These are phyloP conservation scores for Limonium bicolor DNA, from an alignment of 148 eudicot species.

Conservation along the genomic window DNA sequence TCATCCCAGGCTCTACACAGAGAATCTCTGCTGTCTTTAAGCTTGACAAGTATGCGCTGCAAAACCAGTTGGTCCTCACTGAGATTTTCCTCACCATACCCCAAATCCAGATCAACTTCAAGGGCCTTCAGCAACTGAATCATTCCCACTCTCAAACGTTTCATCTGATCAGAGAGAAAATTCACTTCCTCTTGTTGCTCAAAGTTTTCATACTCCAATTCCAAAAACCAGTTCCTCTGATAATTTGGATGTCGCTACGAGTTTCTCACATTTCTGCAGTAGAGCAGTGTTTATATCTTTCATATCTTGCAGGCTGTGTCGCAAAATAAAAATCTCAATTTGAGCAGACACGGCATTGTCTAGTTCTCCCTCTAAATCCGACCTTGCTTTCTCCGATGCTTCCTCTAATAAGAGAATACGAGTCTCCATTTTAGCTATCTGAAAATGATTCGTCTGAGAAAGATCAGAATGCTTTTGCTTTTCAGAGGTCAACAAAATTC, in stretches of 20 bases:
- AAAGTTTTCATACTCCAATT: conserved; percentile 34
- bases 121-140: conserved; percentile 37
- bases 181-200: conserved; percentile 40
- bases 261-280: conserved; percentile 39
- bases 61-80: conserved; percentile 31
- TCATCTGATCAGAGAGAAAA: conserved; percentile 38
- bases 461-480: conserved; percentile 38
- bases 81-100: conserved; percentile 20
- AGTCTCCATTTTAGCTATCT: conserved; percentile 27
- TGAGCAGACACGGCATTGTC: conserved; percentile 50
- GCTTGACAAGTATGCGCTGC: conserved; percentile 26
- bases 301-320: conserved; percentile 39
- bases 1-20: conserved; percentile 34
- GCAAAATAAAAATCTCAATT: conserved; percentile 59
- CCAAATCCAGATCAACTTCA: conserved; percentile 22
- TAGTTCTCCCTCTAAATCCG: conserved; percentile 44
- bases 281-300: conserved; percentile 36
- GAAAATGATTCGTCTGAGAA: conserved; percentile 19
- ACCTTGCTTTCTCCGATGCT: conserved; percentile 28
- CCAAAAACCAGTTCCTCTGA: conserved; percentile 48
- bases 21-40: conserved; percentile 31
- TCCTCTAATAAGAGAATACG: conserved; percentile 36
- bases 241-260: conserved; percentile 40
- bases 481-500: conserved; percentile 31
- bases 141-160: conserved; percentile 39